Conservation (phyloP, 2,329 filamentous ascomycete genomes). For the Fusarium domesticum region DNA sequence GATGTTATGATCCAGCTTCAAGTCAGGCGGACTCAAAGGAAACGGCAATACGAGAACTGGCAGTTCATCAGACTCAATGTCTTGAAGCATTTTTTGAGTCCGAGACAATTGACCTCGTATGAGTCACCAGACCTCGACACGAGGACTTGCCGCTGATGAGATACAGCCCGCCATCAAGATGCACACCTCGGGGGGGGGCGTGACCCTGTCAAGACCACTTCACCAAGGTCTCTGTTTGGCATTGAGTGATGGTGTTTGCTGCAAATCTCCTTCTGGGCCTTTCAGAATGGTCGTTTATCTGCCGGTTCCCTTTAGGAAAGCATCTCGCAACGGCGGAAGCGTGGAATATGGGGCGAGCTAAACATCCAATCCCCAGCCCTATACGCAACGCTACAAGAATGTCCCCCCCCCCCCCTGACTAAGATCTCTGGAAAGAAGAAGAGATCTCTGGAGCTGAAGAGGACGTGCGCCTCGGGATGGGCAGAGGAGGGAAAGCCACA, state of each 20-base stretch:
- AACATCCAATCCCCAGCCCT: too few species aligned
- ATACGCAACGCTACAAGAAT: too few species aligned
- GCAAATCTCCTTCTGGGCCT: neutral
- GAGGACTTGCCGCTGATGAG: conserved; percentile 2
- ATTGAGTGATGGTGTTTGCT: neutral
- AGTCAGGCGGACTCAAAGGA: conserved; percentile 23
- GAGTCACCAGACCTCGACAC: conserved; percentile 1
- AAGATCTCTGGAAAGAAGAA: too few species aligned
- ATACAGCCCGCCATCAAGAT: neutral
- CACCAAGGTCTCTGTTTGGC: conserved; percentile 2
- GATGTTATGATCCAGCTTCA: conserved; percentile 12
- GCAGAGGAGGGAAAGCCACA: conserved; percentile 10
- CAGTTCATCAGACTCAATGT: neutral
- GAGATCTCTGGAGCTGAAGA: neutral
- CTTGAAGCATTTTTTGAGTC: neutral
- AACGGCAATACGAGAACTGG: conserved; percentile 7
- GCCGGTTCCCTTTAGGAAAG: neutral
- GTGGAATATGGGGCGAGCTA: neutral
- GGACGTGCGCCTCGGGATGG: neutral
- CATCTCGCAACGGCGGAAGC: neutral
- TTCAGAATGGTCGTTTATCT: conserved; percentile 1
- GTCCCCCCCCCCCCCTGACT: too few species aligned
- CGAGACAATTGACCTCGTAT: conserved; percentile 11
- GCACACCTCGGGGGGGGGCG: neutral
- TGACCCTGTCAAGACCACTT: neutral